A percentile compares a stretch with the other conserved stretches of the same genome.
These are phyloP conservation scores for Ogataea paradorogensis DNA, from an alignment of 805 yeast species.

Conservation along the genomic window DNA sequence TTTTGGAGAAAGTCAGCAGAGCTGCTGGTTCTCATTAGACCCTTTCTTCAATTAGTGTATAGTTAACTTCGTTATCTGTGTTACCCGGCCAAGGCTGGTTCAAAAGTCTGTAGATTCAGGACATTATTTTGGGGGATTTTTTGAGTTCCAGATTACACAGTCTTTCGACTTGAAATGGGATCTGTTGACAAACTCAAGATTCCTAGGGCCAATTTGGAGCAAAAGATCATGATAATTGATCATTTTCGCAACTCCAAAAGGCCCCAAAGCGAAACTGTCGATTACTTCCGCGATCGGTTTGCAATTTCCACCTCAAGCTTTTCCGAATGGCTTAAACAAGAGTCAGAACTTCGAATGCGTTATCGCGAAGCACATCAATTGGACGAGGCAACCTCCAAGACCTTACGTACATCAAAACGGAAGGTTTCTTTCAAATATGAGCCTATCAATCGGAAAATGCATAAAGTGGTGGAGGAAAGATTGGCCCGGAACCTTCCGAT, in stretches of 20 bases:
- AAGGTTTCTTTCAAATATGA: constrained; percentile 54
- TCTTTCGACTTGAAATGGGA: constrained; percentile 6
- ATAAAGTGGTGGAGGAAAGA: constrained; percentile 45
- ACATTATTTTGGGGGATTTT: constrained; percentile 1
- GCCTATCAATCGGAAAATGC: constrained; percentile 59
- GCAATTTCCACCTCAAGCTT: constrained; percentile 59
- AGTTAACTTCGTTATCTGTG: constrained; percentile 12
- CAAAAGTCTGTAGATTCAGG: constrained; percentile 8
- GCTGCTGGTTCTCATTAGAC: constrained; percentile 64
- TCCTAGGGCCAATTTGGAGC: constrained; percentile 58
- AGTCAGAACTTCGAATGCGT: constrained; percentile 46
- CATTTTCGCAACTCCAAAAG: constrained; percentile 44
- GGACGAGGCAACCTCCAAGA: constrained; percentile 20
- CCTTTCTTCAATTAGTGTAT: constrained; percentile 1
- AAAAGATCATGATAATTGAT: constrained; percentile 54
- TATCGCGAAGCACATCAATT: constrained; percentile 34
- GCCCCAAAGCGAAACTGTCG: constrained; percentile 59
- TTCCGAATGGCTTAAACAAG: constrained; percentile 60
- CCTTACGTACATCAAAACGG: constrained; percentile 36
- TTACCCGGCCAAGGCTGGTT: constrained; percentile 9
- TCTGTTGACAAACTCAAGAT: constrained; percentile 14
- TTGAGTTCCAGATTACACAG: constrained; percentile 5
- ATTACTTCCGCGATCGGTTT: constrained; percentile 45
- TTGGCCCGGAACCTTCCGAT: constrained; percentile 44
- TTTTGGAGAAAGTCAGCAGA: constrained; percentile 83